phyloP scores from a whole-genome alignment of 352 stramenopile species.

The Pythium rishiriense region DNA sequence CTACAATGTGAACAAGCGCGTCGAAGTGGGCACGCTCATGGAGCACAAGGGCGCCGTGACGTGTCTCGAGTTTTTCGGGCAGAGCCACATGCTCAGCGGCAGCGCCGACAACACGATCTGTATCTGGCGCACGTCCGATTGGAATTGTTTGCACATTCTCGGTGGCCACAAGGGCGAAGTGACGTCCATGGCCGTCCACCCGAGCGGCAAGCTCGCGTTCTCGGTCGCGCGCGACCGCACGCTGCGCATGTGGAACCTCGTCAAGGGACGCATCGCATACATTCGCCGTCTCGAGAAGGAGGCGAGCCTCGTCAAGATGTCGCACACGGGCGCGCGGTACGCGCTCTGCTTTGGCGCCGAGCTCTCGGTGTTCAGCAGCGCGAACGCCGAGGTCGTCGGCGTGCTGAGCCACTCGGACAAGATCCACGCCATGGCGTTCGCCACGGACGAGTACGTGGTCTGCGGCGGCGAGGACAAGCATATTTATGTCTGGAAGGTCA shows the following conservation, averaged over 20 bases:
- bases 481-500: constrained; percentile 82
- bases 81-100: constrained; percentile 86
- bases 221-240: constrained; percentile 82
- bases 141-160: constrained; percentile 89
- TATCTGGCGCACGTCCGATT: constrained; percentile 89
- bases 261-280: constrained; percentile 87
- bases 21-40: constrained; percentile 86
- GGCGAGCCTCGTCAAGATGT: constrained; percentile 73
- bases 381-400: constrained; percentile 73
- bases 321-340: constrained; percentile 71
- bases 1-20: constrained; percentile 87
- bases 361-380: constrained; percentile 79
- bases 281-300: constrained; percentile 86
- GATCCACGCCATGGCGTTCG: constrained; percentile 76
- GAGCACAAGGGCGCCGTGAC: constrained; percentile 86
- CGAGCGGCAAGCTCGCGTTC: constrained; percentile 87
- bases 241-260: constrained; percentile 90
- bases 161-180: constrained; percentile 86
- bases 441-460: constrained; percentile 72
- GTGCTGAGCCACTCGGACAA: constrained; percentile 72
- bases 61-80: constrained; percentile 84
- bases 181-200: constrained; percentile 84
- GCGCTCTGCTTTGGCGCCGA: constrained; percentile 69
- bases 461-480: constrained; percentile 77
- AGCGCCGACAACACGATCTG: constrained; percentile 89